Conservation (phyloP, 208 protist species). For the Trypanosoma cruzi region DNA sequence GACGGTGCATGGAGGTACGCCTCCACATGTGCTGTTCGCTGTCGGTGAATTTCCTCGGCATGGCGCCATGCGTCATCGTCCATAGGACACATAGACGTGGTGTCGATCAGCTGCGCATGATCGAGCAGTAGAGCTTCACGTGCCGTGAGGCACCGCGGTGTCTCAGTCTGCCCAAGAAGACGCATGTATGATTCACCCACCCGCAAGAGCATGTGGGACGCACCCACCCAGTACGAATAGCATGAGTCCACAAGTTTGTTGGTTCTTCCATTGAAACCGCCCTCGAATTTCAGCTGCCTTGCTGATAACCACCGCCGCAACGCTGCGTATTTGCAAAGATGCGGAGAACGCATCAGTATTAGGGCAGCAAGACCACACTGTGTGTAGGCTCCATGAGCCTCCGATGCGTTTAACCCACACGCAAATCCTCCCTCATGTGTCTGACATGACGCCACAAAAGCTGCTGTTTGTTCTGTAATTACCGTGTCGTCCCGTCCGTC, state of each 20-base stretch:
- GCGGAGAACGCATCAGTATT: slow-evolving; percentile 56
- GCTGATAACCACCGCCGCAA: slow-evolving; percentile 78
- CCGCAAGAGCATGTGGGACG: slow-evolving; percentile 65
- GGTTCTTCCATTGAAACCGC: slow-evolving; percentile 95
- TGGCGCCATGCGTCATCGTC: slow-evolving; percentile 41
- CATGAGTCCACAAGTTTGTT: slow-evolving; percentile 98
- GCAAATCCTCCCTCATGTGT: slow-evolving; percentile 94
- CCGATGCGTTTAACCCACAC: slow-evolving; percentile 42
- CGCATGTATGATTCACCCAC: slow-evolving; percentile 48
- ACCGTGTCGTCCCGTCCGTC: slow-evolving; percentile 42
- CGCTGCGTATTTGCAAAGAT: slow-evolving; percentile 49
- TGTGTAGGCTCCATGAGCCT: slow-evolving; percentile 95
- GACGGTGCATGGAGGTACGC: slow-evolving; percentile 35
- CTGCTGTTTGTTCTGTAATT: slow-evolving; percentile 46
- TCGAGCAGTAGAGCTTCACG: slow-evolving; percentile 67
- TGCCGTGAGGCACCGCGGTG: slow-evolving; percentile 34
- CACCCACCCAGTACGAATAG: slow-evolving; percentile 97
- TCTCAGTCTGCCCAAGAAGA: slow-evolving; percentile 14
- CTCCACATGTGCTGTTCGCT: slow-evolving; percentile 31
- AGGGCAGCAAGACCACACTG: slow-evolving; percentile 87
- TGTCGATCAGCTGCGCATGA: slow-evolving; percentile 70
- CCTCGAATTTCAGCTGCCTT: slow-evolving; percentile 81
- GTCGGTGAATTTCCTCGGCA: slow-evolving; percentile 33
- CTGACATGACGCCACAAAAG: slow-evolving; percentile 82
- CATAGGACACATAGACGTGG: slow-evolving; percentile 7